phyloP scores from a whole-genome alignment of 306 rosid genomes.

The Sechiopsis laciniata region DNA sequence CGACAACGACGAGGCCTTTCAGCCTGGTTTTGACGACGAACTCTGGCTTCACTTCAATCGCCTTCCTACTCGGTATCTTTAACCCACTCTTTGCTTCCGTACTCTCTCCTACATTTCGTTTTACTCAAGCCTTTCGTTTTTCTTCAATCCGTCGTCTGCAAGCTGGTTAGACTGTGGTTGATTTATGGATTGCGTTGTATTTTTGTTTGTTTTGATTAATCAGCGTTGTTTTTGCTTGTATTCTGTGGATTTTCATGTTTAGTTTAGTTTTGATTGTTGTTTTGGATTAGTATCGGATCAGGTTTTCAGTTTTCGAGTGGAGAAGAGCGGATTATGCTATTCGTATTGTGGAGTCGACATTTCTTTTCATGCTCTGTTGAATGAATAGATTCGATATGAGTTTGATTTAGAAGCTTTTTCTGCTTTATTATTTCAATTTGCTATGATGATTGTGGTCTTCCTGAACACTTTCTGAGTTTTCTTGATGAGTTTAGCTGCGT shows the following conservation, averaged over 20 bases:
- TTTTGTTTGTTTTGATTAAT: neutral
- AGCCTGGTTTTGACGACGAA: constrained; percentile 70
- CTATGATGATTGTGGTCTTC: neutral
- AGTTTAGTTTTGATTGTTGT: neutral
- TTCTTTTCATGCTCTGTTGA: too few species aligned
- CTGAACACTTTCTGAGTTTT: constrained; percentile 2
- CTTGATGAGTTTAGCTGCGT: too few species aligned
- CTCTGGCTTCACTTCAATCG: constrained; percentile 96
- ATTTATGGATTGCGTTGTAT: neutral
- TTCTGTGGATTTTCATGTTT: neutral
- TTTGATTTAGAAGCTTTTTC: neutral
- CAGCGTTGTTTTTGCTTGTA: constrained; percentile 5
- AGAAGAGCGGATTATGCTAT: neutral
- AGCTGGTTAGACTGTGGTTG: constrained; percentile 3
- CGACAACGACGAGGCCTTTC: constrained; percentile 47
- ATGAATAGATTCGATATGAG: neutral
- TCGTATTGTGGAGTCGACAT: neutral
- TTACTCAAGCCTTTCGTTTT: constrained; percentile 2
- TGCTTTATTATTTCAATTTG: neutral
- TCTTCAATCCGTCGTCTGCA: neutral
- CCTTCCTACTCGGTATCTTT: constrained; percentile 79
- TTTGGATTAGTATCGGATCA: constrained; percentile 1
- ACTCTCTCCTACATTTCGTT: constrained; percentile 5
- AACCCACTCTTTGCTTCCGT: constrained; percentile 19
- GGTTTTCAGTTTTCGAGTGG: constrained; percentile 1